Base-by-base conservation (phyloP, 78 protist species). In the Guillardia theta region DNA sequence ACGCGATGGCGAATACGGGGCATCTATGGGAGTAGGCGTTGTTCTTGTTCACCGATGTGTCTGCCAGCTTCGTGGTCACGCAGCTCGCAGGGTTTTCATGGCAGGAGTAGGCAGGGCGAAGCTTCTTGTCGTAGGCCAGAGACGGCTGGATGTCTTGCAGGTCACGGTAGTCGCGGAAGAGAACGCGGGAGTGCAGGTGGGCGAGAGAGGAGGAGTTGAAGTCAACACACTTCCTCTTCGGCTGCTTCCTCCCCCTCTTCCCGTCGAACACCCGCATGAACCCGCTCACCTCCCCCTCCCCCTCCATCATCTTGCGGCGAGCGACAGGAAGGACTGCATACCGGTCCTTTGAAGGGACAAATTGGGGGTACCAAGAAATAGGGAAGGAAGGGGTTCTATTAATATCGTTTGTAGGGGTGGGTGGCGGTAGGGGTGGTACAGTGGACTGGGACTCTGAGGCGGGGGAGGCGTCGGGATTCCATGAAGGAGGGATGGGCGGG, bases 41-140 rank as follows among this genome's bases (percentile, higher is more conserved):
- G 90, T 78, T 94, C 93, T 97, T 97, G 95, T 97, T 97, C 44
- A 95, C 88, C 21, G 97, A 95, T 21, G 96, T 95, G 64, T 97
- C 97, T 44, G 93, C 95, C 43, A 96, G 94, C 44, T 95, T 64
- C n/a, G 97, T 93, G 62, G 95, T 90, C 30, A 96, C 64, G 48
- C 94, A 64, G 45, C 96, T 94, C 24, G 93, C 95, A 4, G 97
- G 96, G 48, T 93, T 94, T 10, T 92, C 83, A 9, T 44, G 93
- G 88, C 93, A 76, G 30, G 94, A 96, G 30, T 92, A 36, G 18
- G 98, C 97, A 19, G 97, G 97, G 50, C 93, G 92, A 39, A 97
- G 64, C 97, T 97, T 36, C 48, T 78, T 78, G 90, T 78, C 90
- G 33, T 21, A 78, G 30, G 90, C 44, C 10, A 78, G 45, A 30